Base-by-base conservation (phyloP, 495 filamentous ascomycete species). In the Lophiostoma macrostomum region DNA sequence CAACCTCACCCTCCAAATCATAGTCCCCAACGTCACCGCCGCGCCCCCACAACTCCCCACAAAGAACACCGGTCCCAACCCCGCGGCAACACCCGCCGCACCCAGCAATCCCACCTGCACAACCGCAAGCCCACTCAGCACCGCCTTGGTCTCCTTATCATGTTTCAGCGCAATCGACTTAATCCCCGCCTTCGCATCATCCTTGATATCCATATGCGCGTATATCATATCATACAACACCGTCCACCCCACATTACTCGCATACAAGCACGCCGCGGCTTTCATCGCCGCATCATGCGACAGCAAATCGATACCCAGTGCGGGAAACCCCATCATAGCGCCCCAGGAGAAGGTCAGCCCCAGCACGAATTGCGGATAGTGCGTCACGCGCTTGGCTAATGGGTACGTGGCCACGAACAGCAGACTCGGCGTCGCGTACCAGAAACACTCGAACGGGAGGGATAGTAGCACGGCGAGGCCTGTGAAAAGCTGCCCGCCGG, bases 161-260 rank as follows among this genome's bases (percentile, higher is more conserved):
- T 98, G 90, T 65, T 85, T 84, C 19, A 97, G 76, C 14, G 87
- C 91, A 65, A 96, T 98, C 59, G 85, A 90, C 73, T 96, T 97
- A 71, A 98, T 95, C 0, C 93, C 93, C 0, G 87, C 91, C 66
- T 87, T 87, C 27, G 82, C 80, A 66, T 98, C 93, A 61, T 98
- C 93, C 64, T 85, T 87, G 67, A 98, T 91, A 58, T 98, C 93
- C 86, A 96, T 96, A 71, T 96, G 91, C 27, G 94, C 93, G 71
- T 98, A 98, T 16, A 98, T 95, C 85, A 95, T 96, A 71, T 98
- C 93, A 64, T 98, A 98, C 50, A 96, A 67, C 34, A 97, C 80
- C 8, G 93, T 96, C 93, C 93, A 98, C 0, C 90, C 83, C 22
- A 95, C 74, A 64, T 91, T 95, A 56, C 87, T 91, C 13, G 79